Percentiles rank a stretch among this genome's conserved stretches.
phyloP scores from a whole-genome alignment of 176 grass and related monocot species.

The Triticum monococcum region DNA sequence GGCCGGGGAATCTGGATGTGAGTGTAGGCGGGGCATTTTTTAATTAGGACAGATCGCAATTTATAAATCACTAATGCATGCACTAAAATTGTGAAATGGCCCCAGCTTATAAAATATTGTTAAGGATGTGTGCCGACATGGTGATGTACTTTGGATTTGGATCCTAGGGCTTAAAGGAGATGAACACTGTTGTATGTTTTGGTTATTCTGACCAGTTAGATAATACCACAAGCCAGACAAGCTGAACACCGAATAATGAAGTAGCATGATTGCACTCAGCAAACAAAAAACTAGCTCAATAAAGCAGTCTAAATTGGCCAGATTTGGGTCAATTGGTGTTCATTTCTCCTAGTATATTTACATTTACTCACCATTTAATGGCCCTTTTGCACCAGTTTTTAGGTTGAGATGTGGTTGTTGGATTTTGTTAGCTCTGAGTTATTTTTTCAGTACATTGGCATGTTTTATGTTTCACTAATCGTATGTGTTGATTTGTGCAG shows the following conservation, averaged over 20 bases:
- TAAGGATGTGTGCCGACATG: neutral
- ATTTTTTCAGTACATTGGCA: neutral
- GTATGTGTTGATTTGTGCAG: conserved; percentile 52
- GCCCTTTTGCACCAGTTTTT: conserved; percentile 1
- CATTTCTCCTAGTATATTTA: conserved; percentile 11
- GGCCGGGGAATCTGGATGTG: neutral
- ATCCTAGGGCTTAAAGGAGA: neutral
- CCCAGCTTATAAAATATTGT: neutral
- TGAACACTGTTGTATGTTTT: neutral
- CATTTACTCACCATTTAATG: neutral
- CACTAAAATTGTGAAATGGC: neutral
- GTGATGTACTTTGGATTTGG: neutral
- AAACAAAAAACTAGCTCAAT: neutral
- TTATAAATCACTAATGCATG: neutral
- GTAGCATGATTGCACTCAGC: neutral
- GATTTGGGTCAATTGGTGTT: neutral
- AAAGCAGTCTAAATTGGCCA: neutral
- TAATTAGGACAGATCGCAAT: neutral
- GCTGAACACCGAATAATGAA: neutral
- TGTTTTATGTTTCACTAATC: conserved; percentile 15
- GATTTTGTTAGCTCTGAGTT: neutral
- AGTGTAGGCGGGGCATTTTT: neutral
- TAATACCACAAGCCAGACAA: conserved; percentile 1
- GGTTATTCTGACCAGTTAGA: neutral
- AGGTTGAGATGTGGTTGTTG: conserved; percentile 7